Base-by-base conservation (phyloP, 2,329 filamentous ascomycete species). In the Colletotrichum sidae region DNA sequence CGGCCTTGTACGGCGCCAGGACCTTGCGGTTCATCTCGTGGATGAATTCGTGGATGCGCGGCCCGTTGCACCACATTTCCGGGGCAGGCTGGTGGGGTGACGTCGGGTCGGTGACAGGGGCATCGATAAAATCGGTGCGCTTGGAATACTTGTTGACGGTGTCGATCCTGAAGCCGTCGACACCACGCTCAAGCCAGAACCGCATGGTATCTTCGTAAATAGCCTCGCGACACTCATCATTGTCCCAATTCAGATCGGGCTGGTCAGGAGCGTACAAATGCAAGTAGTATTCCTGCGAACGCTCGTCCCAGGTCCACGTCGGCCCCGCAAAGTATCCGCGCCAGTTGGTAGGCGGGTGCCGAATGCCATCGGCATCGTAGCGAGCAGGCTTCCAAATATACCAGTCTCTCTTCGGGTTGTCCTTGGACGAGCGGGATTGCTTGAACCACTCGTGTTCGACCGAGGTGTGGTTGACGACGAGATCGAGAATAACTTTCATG, bases 191-290 rank as follows among this genome's bases (percentile, higher is more conserved):
- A 0, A 94, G 83, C 92, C 92, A 94, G 74, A 93, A 94, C 0
- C 82, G 81, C 84, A 93, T 90, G 6, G 90, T 87, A 6, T 79
- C 73, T 6, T 88, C 81, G 71, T 92, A 90, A 1, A 93, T 89
- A 0, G 88, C 91, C 55, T 88, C 80, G 7, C 90, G 85, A 8
- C 90, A 88, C 2, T 86, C 84, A 0, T 83, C 81, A 53, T 90
- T 89, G 60, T 92, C 89, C 91, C 91, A 94, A 72, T 94, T 94
- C 15, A 94, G 80, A 69, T 94, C 92, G 0, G 92, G 92, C 72
- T 94, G 92, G 52, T 90, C 86, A 0, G 85, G 81, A 1, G 87
- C 86, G 72, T 92, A 94, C 1, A 94, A 80, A 68, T 85, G 83
- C 1, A 87, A 76, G 62, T 86, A 87, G 66, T 86, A 87, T 65